A percentile compares a stretch with the other conserved stretches of the same genome.
These are phyloP conservation scores for Colletotrichum melonis DNA, from an alignment of 2,329 filamentous ascomycete species.

Conservation along the genomic window DNA sequence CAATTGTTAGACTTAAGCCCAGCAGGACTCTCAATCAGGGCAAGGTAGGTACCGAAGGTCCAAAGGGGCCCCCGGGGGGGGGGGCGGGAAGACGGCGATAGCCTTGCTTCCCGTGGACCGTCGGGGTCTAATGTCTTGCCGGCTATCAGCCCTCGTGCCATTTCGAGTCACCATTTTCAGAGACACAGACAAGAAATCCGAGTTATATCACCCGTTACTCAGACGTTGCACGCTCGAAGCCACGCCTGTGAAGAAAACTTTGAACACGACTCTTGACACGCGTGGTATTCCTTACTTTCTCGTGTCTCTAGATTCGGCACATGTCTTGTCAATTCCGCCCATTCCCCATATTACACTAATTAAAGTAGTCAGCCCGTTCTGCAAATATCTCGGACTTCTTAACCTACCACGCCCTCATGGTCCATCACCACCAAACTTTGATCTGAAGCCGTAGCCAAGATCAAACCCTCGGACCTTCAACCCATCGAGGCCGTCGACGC, in stretches of 20 bases:
- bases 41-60: background rate
- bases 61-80: background rate
- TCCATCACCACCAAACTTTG: background rate
- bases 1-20: background rate
- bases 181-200: background rate
- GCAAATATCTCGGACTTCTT: background rate
- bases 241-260: background rate
- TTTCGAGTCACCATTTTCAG: background rate
- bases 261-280: background rate
- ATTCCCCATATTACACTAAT: background rate
- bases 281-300: background rate
- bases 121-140: background rate
- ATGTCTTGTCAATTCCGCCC: background rate
- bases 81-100: background rate
- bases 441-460: background rate
- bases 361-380: background rate
- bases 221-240: background rate
- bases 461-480: background rate
- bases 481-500: background rate
- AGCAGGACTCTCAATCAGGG: background rate
- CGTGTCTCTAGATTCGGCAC: background rate
- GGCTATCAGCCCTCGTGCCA: background rate
- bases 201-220: background rate
- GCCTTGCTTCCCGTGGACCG: slow-evolving; percentile 9
- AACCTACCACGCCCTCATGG: background rate